phyloP scores from a whole-genome alignment of 331 rosid species.

The Saraca asoca region DNA sequence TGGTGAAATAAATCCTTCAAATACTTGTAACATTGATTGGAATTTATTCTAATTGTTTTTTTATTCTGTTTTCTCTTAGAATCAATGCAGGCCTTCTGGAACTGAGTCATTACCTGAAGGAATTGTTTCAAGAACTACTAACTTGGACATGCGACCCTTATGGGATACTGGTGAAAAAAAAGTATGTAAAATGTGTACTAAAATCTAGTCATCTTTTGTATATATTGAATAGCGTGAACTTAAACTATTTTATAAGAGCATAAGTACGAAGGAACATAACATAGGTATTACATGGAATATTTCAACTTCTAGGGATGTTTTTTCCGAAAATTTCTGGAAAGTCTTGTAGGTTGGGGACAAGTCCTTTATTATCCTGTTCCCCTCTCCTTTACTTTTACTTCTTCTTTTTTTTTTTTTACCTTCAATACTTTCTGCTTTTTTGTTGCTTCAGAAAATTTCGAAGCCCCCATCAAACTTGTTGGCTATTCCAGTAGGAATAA shows the following conservation, averaged over 20 bases:
- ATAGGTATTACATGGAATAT: neutral
- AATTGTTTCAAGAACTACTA: constrained; percentile 62
- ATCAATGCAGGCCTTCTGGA: constrained; percentile 55
- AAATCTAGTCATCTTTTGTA: constrained; percentile 10
- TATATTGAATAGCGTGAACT: neutral
- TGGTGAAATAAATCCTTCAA: constrained; percentile 5
- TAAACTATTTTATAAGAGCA: neutral
- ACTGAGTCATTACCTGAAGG: constrained; percentile 68
- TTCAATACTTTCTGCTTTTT: neutral
- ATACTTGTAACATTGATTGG: constrained; percentile 10
- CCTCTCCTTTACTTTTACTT: neutral
- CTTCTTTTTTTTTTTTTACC: neutral
- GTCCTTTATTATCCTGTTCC: neutral
- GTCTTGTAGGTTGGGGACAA: neutral
- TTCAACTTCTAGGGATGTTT: constrained; percentile 8
- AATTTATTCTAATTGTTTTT: constrained; percentile 14
- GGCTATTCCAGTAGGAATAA: constrained; percentile 86
- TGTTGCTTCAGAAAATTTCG: constrained; percentile 45
- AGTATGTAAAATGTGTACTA: constrained; percentile 42
- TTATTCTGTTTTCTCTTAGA: constrained; percentile 40
- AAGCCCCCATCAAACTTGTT: constrained; percentile 62
- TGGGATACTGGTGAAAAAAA: constrained; percentile 59
- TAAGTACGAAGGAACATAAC: constrained; percentile 1
- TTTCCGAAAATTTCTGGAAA: neutral
- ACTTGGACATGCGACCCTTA: constrained; percentile 66